A percentile compares a stretch with the other conserved stretches of the same genome.
These are phyloP conservation scores for Puccinia polysora DNA, from an alignment of 1,284 basidiomycete species.

Conservation along the genomic window DNA sequence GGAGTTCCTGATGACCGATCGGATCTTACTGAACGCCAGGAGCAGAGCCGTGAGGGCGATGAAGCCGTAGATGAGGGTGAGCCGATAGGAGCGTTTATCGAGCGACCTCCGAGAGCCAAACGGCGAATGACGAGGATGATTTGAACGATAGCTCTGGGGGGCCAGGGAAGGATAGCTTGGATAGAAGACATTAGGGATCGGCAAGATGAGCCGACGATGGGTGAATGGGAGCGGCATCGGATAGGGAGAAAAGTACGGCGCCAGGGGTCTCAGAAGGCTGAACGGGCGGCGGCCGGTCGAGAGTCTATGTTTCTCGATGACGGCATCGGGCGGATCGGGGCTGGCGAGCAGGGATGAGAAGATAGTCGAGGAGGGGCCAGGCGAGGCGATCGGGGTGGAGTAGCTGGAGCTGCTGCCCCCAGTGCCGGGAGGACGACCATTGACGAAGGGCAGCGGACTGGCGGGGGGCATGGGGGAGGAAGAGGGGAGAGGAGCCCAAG, in stretches of 20 bases:
- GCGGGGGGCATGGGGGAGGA: conserved; percentile 15
- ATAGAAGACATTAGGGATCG: conserved; percentile 35
- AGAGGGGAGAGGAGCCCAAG: background rate
- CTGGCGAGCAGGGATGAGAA: conserved; percentile 35
- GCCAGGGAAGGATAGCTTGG: conserved; percentile 12
- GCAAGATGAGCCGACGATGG: conserved; percentile 21
- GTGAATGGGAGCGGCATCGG: conserved; percentile 38
- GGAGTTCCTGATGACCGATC: conserved; percentile 25
- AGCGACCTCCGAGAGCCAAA: conserved; percentile 18
- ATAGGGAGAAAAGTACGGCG: conserved; percentile 39
- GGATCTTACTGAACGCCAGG: conserved; percentile 40
- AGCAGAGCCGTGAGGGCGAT: conserved; percentile 39
- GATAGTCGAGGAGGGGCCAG: conserved; percentile 35
- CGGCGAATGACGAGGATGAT: conserved; percentile 38
- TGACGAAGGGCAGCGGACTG: conserved; percentile 23
- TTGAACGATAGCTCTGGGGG: conserved; percentile 29
- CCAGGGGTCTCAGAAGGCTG: conserved; percentile 18
- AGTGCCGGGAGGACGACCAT: conserved; percentile 11
- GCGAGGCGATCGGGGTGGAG: conserved; percentile 26
- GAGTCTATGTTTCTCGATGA: conserved; percentile 42
- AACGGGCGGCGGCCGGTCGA: conserved; percentile 6
- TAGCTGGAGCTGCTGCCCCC: conserved; percentile 17
- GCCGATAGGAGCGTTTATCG: conserved; percentile 37
- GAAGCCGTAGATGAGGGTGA: conserved; percentile 44
- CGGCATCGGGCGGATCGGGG: conserved; percentile 40